Evolutionary conservation across 2,329 filamentous ascomycete species (phyloP), one percentile per base, ranked within the genome.

Genomic region (Myrmaecium sp.): DNA sequence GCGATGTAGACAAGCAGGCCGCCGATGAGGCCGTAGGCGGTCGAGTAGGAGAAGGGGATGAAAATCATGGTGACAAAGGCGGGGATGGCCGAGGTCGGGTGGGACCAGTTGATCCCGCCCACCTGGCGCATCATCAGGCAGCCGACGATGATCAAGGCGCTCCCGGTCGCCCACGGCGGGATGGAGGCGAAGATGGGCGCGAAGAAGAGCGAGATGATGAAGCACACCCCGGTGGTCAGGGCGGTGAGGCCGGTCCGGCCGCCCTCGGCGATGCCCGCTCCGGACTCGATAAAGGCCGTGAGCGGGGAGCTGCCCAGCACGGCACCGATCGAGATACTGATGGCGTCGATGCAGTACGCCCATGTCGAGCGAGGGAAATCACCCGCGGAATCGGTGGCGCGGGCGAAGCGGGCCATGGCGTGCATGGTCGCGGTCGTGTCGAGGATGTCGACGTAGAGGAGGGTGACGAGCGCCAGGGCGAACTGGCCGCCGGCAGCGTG

Each of bases 181-280:
- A 91, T 89, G 0, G 78, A 86, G 5, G 82, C 81, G 44, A 91
- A 91, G 28, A 91, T 86, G 0, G 82, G 82, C 0, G 82, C 80
- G 45, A 91, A 91, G 61, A 91, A 91, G 38, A 92, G 68, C 23
- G 78, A 74, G 41, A 91, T 66, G 57, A 92, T 76, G 58, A 92
- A 92, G 56, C 79, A 86, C 25, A 86, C 28, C 3, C 82, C 82
- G 0, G 79, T 76, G 4, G 68, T 62, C 49, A 86, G 78, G 22
- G 79, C 73, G 0, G 81, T 86, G 15, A 92, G 53, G 2, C 82
- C 82, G 0, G 82, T 91, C 42, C 74, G 74, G 20, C 81, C 82
- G 21, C 82, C 82, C 50, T 92, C 82, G 0, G 78, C 79, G 36
- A 92, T 91, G 29, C 82, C 82, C 4, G 82, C 82, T 39, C 80